These are phyloP conservation scores for Xylaria sp. DNA, from an alignment of 2,329 filamentous ascomycete species.

Conservation along the genomic window DNA sequence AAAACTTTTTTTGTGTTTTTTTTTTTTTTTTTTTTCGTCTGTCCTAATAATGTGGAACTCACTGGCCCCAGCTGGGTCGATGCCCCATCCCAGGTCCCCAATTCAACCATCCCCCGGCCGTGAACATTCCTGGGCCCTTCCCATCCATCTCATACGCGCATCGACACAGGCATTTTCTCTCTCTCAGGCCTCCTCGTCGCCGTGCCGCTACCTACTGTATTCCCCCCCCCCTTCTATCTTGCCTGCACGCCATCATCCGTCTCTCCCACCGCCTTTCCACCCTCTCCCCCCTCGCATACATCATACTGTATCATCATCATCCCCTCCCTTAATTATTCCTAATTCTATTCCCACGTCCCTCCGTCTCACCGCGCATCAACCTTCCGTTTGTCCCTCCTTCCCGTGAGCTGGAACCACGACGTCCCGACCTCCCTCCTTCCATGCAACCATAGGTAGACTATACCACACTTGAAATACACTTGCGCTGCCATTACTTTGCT, in stretches of 20 bases:
- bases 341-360: conserved; percentile 15
- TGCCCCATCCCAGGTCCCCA: conserved; percentile 16
- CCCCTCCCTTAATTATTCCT: conserved; percentile 11
- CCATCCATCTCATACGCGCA: conserved; percentile 5
- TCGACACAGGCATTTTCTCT: conserved; percentile 10
- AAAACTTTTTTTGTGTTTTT: conserved; percentile 14
- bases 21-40: conserved; percentile 1
- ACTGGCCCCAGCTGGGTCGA: conserved; percentile 17
- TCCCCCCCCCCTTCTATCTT: conserved; percentile 18
- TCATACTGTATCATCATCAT: conserved; percentile 13
- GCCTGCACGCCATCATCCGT: conserved; percentile 27
- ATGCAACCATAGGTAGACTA: conserved; percentile 28
- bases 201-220: not conserved
- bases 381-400: conserved; percentile 17
- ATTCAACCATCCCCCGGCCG: conserved; percentile 15
- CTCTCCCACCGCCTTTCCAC: conserved; percentile 25
- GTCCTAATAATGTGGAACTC: conserved; percentile 8
- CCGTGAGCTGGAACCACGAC: conserved; percentile 25
- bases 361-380: conserved; percentile 23
- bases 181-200: conserved; percentile 20
- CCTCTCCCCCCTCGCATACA: conserved; percentile 5
- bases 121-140: conserved; percentile 17
- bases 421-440: conserved; percentile 27
- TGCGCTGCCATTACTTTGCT: conserved; percentile 20
- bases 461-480: conserved; percentile 27